Conservation (phyloP, 2,329 filamentous ascomycete species). For the Beauveria varroae region DNA sequence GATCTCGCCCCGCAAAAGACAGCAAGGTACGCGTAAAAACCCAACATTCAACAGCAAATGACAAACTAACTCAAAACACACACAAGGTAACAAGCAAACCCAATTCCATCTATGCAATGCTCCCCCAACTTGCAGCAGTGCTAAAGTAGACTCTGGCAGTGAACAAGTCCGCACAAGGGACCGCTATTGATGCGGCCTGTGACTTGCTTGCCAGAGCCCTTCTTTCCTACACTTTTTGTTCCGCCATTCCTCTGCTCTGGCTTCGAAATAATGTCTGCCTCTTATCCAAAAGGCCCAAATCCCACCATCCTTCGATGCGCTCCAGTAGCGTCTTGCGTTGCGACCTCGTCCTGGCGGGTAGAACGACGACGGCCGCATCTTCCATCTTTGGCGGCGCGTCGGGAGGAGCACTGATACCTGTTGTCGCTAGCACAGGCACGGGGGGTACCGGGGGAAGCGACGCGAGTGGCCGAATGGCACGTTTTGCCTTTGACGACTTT, state of each 20-base stretch:
- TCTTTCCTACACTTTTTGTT: slow-evolving; percentile 3
- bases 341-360: slow-evolving; percentile 19
- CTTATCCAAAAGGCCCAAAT: slow-evolving; percentile 41
- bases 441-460: slow-evolving; percentile 22
- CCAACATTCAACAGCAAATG: neutral
- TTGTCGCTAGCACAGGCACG: slow-evolving; percentile 12
- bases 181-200: neutral
- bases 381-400: neutral
- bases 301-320: slow-evolving; percentile 48
- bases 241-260: slow-evolving; percentile 12
- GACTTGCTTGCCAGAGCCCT: neutral
- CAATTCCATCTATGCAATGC: neutral
- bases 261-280: slow-evolving; percentile 29
- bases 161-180: neutral
- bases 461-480: slow-evolving; percentile 16
- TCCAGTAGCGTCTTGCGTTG: slow-evolving; percentile 41
- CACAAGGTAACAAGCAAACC: neutral
- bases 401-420: neutral
- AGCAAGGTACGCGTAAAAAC: neutral
- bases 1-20: neutral
- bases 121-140: neutral
- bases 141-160: neutral
- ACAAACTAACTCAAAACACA: neutral
- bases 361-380: slow-evolving; percentile 7
- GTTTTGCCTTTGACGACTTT: neutral